Conservation (phyloP, 2,329 filamentous ascomycete species). For the Neofusicoccum ribis region DNA sequence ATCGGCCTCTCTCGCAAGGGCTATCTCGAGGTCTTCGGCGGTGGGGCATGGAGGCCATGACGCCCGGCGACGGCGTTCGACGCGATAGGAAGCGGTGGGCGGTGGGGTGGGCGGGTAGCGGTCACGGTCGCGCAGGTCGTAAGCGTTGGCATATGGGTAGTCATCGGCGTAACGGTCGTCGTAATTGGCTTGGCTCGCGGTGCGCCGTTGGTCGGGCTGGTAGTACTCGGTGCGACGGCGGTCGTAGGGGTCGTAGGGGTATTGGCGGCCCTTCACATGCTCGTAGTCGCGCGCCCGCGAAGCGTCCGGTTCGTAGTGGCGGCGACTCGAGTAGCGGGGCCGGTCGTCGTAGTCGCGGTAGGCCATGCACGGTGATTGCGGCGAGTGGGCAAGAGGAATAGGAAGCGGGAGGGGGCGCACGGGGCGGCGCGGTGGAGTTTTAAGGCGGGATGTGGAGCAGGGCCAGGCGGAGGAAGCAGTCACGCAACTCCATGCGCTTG, state of each 20-base stretch:
- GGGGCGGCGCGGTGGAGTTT: neutral
- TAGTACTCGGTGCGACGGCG: slow-evolving; percentile 11
- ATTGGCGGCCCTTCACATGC: slow-evolving; percentile 7
- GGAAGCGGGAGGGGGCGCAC: neutral
- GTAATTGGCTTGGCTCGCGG: neutral
- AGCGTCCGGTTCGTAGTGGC: slow-evolving; percentile 19
- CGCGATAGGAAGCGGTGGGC: slow-evolving; percentile 11
- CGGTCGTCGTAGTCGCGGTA: slow-evolving; percentile 16
- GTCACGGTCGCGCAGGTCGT: slow-evolving; percentile 6
- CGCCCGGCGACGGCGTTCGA: slow-evolving; percentile 21
- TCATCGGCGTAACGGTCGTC: slow-evolving; percentile 1
- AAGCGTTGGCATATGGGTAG: neutral
- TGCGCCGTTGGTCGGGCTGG: neutral
- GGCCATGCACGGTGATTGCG: slow-evolving; percentile 7
- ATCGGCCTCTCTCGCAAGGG: slow-evolving; percentile 61
- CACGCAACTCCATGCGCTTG: slow-evolving; percentile 14
- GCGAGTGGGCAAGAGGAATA: neutral
- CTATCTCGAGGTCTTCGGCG: slow-evolving; percentile 66
- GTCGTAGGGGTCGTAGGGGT: neutral
- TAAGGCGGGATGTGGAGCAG: slow-evolving; percentile 7
- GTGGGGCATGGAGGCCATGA: slow-evolving; percentile 61
- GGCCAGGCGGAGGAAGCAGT: slow-evolving; percentile 1
- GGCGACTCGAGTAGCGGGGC: slow-evolving; percentile 11
- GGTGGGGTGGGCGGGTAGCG: slow-evolving; percentile 13
- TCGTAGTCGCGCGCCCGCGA: slow-evolving; percentile 19